Evolutionary conservation across 1,284 basidiomycete genomes (phyloP).

Genomic region (Gomphus sp.): DNA sequence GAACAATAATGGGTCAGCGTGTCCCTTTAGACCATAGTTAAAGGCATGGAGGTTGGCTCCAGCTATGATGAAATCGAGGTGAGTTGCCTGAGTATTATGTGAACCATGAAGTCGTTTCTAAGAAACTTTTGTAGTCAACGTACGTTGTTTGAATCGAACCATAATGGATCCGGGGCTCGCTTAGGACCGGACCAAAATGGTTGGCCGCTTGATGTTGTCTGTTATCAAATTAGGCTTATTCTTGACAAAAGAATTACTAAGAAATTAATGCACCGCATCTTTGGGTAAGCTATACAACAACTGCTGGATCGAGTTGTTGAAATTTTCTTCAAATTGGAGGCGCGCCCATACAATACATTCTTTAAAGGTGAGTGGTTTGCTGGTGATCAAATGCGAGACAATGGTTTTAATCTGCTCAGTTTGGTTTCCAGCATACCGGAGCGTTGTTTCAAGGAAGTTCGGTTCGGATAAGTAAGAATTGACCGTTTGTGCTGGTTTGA

Average conservation of each 20-base stretch:
- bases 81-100: constrained; percentile 51
- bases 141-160: constrained; percentile 82
- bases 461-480: constrained; percentile 97
- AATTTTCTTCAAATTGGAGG: constrained; percentile 92
- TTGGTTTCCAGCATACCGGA: constrained; percentile 87
- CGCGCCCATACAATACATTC: constrained; percentile 98
- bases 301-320: constrained; percentile 91
- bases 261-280: constrained; percentile 49
- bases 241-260: not conserved
- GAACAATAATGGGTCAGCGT: constrained; percentile 73
- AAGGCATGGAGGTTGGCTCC: constrained; percentile 96
- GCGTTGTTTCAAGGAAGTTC: constrained; percentile 87
- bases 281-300: constrained; percentile 91
- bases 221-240: not conserved
- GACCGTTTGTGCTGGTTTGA: constrained; percentile 90
- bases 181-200: constrained; percentile 98
- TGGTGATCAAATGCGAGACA: constrained; percentile 82
- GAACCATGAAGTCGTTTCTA: not conserved
- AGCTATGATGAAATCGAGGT: constrained; percentile 86
- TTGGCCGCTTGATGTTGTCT: constrained; percentile 78
- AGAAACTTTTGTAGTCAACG: constrained; percentile 21
- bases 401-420: constrained; percentile 90
- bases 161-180: constrained; percentile 90
- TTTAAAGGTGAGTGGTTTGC: constrained; percentile 92
- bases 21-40: constrained; percentile 96